phyloP scores from a whole-genome alignment of 2,329 filamentous ascomycete genomes.

The Arthrobotrys pseudoclavata region DNA sequence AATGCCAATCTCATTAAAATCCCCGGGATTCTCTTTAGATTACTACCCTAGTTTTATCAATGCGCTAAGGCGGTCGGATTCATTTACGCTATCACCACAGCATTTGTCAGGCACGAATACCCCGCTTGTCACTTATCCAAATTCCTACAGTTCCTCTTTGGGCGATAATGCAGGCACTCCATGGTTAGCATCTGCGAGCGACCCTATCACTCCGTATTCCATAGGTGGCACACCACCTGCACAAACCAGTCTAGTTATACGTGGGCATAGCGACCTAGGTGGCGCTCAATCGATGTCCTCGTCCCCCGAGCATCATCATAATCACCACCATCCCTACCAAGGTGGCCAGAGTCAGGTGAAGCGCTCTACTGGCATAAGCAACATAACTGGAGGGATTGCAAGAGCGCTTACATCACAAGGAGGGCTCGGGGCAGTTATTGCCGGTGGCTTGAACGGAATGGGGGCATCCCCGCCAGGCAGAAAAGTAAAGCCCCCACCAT shows the following conservation, averaged over 20 bases:
- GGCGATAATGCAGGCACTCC: constrained; percentile 51
- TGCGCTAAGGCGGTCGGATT: constrained; percentile 72
- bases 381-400: constrained; percentile 54
- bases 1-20: constrained; percentile 76
- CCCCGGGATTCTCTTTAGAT: constrained; percentile 76
- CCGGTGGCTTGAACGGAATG: constrained; percentile 45
- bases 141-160: constrained; percentile 62
- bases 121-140: constrained; percentile 62
- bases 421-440: constrained; percentile 48
- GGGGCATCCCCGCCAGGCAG: constrained; percentile 42
- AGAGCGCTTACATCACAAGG: constrained; percentile 51
- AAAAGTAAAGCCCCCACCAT: constrained; percentile 20
- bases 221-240: constrained; percentile 62
- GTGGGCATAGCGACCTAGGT: constrained; percentile 46
- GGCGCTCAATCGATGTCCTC: constrained; percentile 62
- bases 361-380: constrained; percentile 49
- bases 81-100: constrained; percentile 70
- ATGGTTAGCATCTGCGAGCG: constrained; percentile 64
- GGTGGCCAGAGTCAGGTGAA: constrained; percentile 24
- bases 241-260: constrained; percentile 42
- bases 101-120: constrained; percentile 67
- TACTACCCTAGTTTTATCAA: constrained; percentile 75
- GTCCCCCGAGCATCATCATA: constrained; percentile 62
- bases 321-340: constrained; percentile 46
- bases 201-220: constrained; percentile 68